These are phyloP conservation scores for Coemansia sp. DNA, from an alignment of 192 early-diverging fungal species.

Conservation along the genomic window DNA sequence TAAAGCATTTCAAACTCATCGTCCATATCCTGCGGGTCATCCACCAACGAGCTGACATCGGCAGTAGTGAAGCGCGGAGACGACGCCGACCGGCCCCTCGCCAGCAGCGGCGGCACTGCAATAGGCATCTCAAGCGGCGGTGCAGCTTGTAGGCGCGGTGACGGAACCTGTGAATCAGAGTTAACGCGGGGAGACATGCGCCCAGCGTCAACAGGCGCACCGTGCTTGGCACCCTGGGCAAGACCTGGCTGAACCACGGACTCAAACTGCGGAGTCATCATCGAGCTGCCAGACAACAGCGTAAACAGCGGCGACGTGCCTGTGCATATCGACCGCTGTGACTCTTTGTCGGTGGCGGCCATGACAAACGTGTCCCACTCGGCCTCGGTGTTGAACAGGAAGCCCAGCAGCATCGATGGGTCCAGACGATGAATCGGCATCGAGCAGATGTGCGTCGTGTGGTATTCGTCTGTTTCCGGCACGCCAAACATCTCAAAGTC, in stretches of 20 bases:
- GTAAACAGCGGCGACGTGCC: constrained; percentile 54
- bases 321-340: constrained; percentile 54
- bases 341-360: constrained; percentile 51
- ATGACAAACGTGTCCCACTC: constrained; percentile 54
- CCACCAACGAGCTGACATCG: constrained; percentile 15
- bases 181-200: constrained; percentile 51
- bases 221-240: neutral
- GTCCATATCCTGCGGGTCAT: neutral
- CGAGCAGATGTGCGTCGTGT: constrained; percentile 51
- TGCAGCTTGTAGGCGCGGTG: constrained; percentile 23
- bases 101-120: constrained; percentile 14
- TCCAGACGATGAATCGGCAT: constrained; percentile 51
- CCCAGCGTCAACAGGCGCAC: constrained; percentile 7
- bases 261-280: constrained; percentile 53
- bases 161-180: constrained; percentile 41
- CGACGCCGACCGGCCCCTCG: constrained; percentile 44
- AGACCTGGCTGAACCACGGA: constrained; percentile 27
- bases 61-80: constrained; percentile 41
- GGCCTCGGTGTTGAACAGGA: constrained; percentile 50
- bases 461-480: constrained; percentile 42
- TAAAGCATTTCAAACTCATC: constrained; percentile 35
- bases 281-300: constrained; percentile 49
- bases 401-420: constrained; percentile 57
- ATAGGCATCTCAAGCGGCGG: constrained; percentile 11
- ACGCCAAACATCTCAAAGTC: constrained; percentile 48